A percentile compares a stretch with the other conserved stretches of the same genome.
Evolutionary conservation across 169 alveolate genomes (phyloP).

Genomic region (Theileria annulata): DNA sequence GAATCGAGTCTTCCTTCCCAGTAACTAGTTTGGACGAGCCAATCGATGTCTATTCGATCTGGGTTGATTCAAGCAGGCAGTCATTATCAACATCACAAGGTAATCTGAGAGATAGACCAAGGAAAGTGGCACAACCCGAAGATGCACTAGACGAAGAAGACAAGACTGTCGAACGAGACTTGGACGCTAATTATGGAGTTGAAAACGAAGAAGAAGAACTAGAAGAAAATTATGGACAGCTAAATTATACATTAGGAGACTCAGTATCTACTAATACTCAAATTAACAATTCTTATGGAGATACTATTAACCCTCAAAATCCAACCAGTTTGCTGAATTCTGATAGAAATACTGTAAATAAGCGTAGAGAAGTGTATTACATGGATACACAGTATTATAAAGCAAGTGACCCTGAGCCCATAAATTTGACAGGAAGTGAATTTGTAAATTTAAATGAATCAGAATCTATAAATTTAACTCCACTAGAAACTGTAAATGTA

Average conservation of each 20-base stretch:
- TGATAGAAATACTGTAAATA: not conserved
- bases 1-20: constrained; percentile 78
- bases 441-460: not conserved
- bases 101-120: not conserved
- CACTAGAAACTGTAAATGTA: not conserved
- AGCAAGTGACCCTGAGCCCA: not conserved
- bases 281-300: not conserved
- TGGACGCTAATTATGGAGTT: not conserved
- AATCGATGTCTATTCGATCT: constrained; percentile 87
- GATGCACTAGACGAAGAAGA: not conserved
- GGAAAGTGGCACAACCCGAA: not conserved
- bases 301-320: not conserved
- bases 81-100: not conserved
- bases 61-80: constrained; percentile 80
- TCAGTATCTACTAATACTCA: not conserved
- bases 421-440: not conserved
- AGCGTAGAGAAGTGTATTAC: not conserved
- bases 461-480: not conserved
- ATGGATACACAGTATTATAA: not conserved
- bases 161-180: not conserved
- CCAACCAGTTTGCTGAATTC: not conserved
- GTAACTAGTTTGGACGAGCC: constrained; percentile 83
- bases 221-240: not conserved
- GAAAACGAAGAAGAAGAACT: not conserved
- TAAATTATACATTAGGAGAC: not conserved